Evolutionary conservation across 2,329 filamentous ascomycete species (phyloP).

Genomic region (Phialophora tarda): DNA sequence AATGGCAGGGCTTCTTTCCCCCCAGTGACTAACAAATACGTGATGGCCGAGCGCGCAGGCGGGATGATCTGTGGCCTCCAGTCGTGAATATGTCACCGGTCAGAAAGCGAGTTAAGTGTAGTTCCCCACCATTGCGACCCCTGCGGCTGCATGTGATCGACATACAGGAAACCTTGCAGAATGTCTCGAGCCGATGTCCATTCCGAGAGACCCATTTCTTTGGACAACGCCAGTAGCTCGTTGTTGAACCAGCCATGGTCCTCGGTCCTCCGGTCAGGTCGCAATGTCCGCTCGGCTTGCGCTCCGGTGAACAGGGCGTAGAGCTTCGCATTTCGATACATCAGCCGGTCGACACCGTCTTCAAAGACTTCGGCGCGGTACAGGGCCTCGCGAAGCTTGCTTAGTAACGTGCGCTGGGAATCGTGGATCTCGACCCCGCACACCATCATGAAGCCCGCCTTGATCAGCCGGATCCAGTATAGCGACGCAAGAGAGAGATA

Average conservation of each 20-base stretch:
- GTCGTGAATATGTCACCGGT: not conserved
- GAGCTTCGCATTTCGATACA: not conserved
- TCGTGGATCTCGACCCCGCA: conserved; percentile 4
- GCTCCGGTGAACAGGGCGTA: not conserved
- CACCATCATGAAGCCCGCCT: not conserved
- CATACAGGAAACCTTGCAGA: not conserved
- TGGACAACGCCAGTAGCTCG: not conserved
- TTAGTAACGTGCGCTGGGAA: not conserved
- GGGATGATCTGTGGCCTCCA: not conserved
- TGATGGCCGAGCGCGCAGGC: no score
- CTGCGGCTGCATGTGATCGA: not conserved
- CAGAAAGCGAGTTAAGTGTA: not conserved
- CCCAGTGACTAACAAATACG: no score
- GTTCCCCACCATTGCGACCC: not conserved
- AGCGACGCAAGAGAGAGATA: not conserved
- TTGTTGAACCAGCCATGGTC: not conserved
- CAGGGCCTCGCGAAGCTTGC: not conserved
- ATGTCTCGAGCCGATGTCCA: not conserved
- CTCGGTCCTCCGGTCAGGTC: not conserved
- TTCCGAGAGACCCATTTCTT: not conserved
- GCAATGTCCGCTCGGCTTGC: not conserved
- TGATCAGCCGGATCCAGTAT: not conserved
- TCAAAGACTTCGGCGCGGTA: not conserved
- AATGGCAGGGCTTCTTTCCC: no score
- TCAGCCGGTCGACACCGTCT: not conserved